Percentiles rank a stretch among this genome's conserved stretches.
These are phyloP conservation scores for Angomonas ambiguus DNA, from an alignment of 208 protist species.

Conservation along the genomic window DNA sequence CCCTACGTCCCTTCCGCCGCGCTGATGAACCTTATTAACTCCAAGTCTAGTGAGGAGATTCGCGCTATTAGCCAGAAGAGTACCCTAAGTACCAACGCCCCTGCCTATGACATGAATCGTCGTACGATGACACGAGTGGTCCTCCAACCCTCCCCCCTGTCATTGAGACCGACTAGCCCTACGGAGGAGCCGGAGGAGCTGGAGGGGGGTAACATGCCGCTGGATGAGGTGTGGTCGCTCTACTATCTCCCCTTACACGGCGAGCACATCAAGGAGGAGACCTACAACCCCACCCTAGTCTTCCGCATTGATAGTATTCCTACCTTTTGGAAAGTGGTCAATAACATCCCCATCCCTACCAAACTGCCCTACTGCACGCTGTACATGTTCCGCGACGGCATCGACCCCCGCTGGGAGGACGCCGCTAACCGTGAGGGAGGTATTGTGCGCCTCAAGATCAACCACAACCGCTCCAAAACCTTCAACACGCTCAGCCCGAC, in stretches of 20 bases:
- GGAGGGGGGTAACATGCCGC: slow-evolving; percentile 30
- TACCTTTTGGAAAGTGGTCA: slow-evolving; percentile 90
- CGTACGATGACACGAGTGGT: slow-evolving; percentile 64
- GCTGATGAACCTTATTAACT: slow-evolving; percentile 8
- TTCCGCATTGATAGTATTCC: slow-evolving; percentile 77
- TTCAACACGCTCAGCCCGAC: slow-evolving; percentile 4
- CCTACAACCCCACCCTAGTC: slow-evolving; percentile 78
- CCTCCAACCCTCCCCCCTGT: slow-evolving; percentile 52
- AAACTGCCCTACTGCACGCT: slow-evolving; percentile 81
- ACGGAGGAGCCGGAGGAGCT: slow-evolving; percentile 21
- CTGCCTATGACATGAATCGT: slow-evolving; percentile 48
- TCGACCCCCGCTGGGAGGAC: slow-evolving; percentile 96
- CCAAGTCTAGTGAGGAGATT: slow-evolving; percentile 56
- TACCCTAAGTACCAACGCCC: slow-evolving; percentile 41
- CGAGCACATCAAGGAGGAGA: slow-evolving; percentile 63
- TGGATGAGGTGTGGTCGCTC: slow-evolving; percentile 77
- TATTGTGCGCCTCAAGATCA: slow-evolving; percentile 56
- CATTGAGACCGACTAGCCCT: slow-evolving; percentile 42
- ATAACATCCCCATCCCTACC: slow-evolving; percentile 88
- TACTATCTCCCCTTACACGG: slow-evolving; percentile 63
- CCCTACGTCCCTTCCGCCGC: slow-evolving; percentile 13
- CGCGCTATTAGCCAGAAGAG: slow-evolving; percentile 55
- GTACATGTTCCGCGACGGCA: slow-evolving; percentile 94
- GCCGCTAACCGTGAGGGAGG: slow-evolving; percentile 83
- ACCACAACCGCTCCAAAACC: slow-evolving; percentile 5